Percentiles rank a stretch among this genome's conserved stretches.
phyloP scores from a whole-genome alignment of 257 asterid genomes.

The Nicotiana obtusifolia region DNA sequence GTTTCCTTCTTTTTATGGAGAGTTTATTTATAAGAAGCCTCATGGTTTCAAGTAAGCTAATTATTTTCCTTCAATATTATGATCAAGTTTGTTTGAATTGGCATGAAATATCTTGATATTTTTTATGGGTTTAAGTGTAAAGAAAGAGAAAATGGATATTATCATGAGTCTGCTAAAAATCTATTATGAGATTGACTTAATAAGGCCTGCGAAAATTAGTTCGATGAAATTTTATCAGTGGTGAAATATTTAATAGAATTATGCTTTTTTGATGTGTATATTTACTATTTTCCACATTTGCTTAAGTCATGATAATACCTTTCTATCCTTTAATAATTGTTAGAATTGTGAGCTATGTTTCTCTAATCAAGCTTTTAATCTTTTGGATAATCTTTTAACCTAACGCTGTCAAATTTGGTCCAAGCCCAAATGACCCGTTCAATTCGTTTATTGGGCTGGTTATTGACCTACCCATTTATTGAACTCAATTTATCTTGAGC shows the following conservation, averaged over 20 bases:
- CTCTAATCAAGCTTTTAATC: not conserved
- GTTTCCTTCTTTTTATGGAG: conserved; percentile 14
- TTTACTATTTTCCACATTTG: no score
- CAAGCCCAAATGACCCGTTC: no score
- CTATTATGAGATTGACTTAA: not conserved
- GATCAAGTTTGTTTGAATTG: not conserved
- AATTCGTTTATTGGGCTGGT: no score
- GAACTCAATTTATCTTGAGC: no score
- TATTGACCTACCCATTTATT: no score
- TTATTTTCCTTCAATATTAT: not conserved
- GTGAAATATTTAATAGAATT: no score
- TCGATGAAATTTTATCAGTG: no score
- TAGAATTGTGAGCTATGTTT: not conserved
- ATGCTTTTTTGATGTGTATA: no score
- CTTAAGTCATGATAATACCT: no score
- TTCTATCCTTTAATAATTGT: not conserved
- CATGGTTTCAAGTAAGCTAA: conserved; percentile 45
- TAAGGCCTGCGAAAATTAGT: not conserved
- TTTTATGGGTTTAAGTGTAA: not conserved
- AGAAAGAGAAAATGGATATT: not conserved
- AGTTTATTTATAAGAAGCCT: not conserved
- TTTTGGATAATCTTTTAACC: no score
- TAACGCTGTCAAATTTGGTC: no score
- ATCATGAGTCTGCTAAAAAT: not conserved
- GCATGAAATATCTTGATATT: not conserved